A percentile compares a stretch with the other conserved stretches of the same genome.
These are phyloP conservation scores for Symbiodinium natans DNA, from an alignment of 73 alveolate species.

Conservation along the genomic window DNA sequence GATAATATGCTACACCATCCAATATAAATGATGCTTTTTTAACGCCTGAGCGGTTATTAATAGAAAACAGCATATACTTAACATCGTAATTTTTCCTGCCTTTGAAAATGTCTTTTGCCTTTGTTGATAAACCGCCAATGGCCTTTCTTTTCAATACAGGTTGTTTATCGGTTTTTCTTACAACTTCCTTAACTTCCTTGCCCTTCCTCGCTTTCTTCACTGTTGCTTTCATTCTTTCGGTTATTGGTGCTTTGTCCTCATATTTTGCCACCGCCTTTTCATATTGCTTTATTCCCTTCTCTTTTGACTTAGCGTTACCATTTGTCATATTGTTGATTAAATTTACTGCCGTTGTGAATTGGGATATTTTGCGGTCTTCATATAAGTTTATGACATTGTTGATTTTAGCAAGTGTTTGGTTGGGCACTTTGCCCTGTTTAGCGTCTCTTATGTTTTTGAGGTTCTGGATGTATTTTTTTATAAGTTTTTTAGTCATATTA, in stretches of 20 bases:
- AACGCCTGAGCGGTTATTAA: background rate
- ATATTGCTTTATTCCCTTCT: background rate
- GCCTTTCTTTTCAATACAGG: background rate
- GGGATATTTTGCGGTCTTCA: conserved; percentile 22
- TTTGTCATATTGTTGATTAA: background rate
- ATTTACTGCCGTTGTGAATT: background rate
- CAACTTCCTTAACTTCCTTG: background rate
- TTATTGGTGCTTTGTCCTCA: background rate
- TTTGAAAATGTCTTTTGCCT: no score
- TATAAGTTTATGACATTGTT: background rate
- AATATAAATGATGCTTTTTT: background rate
- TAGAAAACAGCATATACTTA: background rate
- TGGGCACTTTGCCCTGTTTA: background rate
- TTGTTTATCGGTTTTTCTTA: background rate
- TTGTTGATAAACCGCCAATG: background rate
- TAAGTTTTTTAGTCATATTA: background rate
- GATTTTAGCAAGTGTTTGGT: background rate
- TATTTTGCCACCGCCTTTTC: background rate
- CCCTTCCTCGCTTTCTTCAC: conserved; percentile 23
- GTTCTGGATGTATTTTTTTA: conserved; percentile 22
- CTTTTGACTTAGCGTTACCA: background rate
- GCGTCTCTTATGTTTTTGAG: conserved; percentile 17
- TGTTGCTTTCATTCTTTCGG: background rate
- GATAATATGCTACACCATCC: background rate
- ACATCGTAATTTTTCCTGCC: background rate